A percentile compares a stretch with the other conserved stretches of the same genome.
phyloP scores from a whole-genome alignment of 192 early-diverging fungal genomes.

The Ramicandelaber brevisporus region DNA sequence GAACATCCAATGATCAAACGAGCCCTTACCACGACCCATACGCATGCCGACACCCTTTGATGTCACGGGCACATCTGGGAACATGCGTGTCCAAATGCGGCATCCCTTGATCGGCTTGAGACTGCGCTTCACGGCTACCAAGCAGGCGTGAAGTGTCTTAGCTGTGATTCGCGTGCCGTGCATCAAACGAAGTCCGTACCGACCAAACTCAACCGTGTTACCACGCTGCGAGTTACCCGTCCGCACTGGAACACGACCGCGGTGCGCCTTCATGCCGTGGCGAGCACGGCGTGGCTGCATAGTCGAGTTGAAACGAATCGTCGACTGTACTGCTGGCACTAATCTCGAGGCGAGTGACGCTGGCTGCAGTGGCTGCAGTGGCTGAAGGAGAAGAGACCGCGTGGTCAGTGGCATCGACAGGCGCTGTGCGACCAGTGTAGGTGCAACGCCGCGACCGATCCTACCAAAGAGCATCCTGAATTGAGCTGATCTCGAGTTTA shows the following conservation, averaged over 20 bases:
- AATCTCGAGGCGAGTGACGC: no score
- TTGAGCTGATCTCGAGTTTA: no score
- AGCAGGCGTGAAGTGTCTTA: constrained; percentile 54
- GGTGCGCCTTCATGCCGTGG: constrained; percentile 68
- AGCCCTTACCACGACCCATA: constrained; percentile 97
- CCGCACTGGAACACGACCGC: constrained; percentile 61
- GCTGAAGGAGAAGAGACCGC: no score
- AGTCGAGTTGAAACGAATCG: constrained; percentile 27
- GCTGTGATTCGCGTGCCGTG: constrained; percentile 59
- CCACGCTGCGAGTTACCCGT: constrained; percentile 67
- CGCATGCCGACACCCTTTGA: constrained; percentile 73
- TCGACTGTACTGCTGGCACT: no score
- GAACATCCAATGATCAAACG: constrained; percentile 78
- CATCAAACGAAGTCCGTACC: constrained; percentile 76
- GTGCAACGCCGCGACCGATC: no score
- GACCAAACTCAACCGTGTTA: constrained; percentile 66
- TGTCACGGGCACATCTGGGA: constrained; percentile 81
- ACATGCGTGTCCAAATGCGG: constrained; percentile 61
- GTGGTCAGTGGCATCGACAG: no score
- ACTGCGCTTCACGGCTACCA: constrained; percentile 43
- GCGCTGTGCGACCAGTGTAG: no score
- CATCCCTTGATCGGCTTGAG: constrained; percentile 74
- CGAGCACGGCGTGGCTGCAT: constrained; percentile 49
- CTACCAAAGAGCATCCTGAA: no score
- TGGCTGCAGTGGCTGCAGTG: no score